Evolutionary conservation across 1,284 basidiomycete genomes (phyloP).

Genomic region (Puccinia coronata): DNA sequence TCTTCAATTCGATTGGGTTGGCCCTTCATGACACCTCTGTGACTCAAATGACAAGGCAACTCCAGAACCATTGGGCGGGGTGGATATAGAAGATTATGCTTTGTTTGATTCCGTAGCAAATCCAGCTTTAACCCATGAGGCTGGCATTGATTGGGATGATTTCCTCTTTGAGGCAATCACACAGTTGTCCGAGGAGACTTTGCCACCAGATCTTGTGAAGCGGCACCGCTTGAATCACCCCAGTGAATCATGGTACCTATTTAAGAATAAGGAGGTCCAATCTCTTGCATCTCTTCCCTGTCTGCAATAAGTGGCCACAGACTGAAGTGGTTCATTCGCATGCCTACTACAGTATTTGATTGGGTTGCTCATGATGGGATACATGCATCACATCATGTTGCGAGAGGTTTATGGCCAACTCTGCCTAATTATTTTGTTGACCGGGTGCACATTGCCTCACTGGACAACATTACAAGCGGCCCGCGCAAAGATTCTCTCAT

Average conservation of each 20-base stretch:
- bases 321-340: no score
- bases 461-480: background rate
- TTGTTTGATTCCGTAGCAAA: background rate
- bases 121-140: background rate
- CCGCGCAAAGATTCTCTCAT: background rate
- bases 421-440: background rate
- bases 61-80: no score
- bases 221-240: background rate
- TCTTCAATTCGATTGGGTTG: background rate
- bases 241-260: background rate
- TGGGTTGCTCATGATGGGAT: background rate
- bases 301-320: no score
- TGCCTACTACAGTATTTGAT: constrained; percentile 1
- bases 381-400: constrained; percentile 10
- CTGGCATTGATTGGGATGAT: background rate
- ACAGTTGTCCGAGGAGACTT: background rate
- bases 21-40: background rate
- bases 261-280: constrained; percentile 13
- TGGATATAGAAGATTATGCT: no score
- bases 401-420: background rate
- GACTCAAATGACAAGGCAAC: background rate
- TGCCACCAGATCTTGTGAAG: background rate
- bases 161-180: background rate
- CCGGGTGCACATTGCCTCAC: background rate
- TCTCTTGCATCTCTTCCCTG: no score